Base-by-base conservation (phyloP, 1,139 yeast genomes). In the Casaregolazyma lundiana region DNA sequence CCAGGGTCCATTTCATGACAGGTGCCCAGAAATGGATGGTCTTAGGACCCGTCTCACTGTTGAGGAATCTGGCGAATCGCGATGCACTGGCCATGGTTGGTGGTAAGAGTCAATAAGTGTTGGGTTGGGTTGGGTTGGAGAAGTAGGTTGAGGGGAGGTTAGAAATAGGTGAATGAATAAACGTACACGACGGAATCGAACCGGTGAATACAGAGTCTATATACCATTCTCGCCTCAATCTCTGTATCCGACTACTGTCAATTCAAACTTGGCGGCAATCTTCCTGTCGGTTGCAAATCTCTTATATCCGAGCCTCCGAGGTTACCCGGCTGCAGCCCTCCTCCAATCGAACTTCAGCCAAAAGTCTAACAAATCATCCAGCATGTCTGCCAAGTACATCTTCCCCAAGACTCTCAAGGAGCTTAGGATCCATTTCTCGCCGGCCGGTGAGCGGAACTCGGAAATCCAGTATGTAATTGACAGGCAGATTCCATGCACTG, bases 1-100 rank as follows among this genome's bases (percentile, higher is more conserved):
- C 97, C 53, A 92, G 74, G 13, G 87, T 75, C 98, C 98, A 92
- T 58, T 76, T 76, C 70, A 76, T 67, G 45, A 74, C 75, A 17
- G 80, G 80, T 15, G 81, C 80, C 97, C 97, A 92, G 70, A 92
- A 92, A 65, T 92, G 98, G 50, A 92, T 90, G 20, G 97, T 92
- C 64, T 71, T 81, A 30, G 97, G 97, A 30, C 98, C 98, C 15
- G 97, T 87, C 64, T 86, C 95, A 19, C 96, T 82, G 61, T 82
- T 78, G 65, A 87, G 65, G 63, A 82, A 88, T 60, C 86, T 76
- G 51, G 77, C 69, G 65, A 90, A 85, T 51, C 56, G 56, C 18
- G 69, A 62, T 24, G 68, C 58, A 34, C 37, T 19, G 21, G 20
- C 37, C 32, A 26, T 26, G 15, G 32, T 19, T 21, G 24, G 6